Conservation (phyloP, 805 yeast genomes). For the Hanseniaspora lachancei region DNA sequence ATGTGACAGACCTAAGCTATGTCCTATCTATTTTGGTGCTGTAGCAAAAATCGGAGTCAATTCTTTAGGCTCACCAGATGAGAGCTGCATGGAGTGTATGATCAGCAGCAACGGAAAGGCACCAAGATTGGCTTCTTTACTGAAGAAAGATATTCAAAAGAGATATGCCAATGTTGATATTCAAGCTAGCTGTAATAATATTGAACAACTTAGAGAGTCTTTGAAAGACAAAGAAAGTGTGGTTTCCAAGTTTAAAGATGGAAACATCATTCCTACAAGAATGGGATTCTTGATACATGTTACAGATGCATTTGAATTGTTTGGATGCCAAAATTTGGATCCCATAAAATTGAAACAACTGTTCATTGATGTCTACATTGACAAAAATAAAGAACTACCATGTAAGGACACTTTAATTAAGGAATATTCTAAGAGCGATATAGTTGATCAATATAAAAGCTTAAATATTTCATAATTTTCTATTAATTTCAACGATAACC, state of each 20-base stretch:
- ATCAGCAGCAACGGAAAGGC: slow-evolving; percentile 25
- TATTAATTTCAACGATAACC: no score
- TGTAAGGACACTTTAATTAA: not conserved
- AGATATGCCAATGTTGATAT: slow-evolving; percentile 18
- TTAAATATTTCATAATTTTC: not conserved
- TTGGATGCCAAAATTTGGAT: slow-evolving; percentile 20
- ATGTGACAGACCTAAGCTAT: slow-evolving; percentile 26
- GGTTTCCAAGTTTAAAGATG: slow-evolving; percentile 13
- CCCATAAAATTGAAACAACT: slow-evolving; percentile 16
- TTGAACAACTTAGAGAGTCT: slow-evolving; percentile 20
- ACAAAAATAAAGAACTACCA: not conserved
- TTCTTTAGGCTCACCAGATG: slow-evolving; percentile 16
- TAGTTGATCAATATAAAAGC: not conserved
- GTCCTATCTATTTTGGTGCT: slow-evolving; percentile 28
- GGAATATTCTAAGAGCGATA: not conserved
- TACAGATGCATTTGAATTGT: slow-evolving; percentile 24
- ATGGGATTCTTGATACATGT: slow-evolving; percentile 25
- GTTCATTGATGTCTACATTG: slow-evolving; percentile 6
- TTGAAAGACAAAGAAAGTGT: slow-evolving; percentile 16
- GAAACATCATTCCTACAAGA: slow-evolving; percentile 19
- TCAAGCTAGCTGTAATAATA: slow-evolving; percentile 18
- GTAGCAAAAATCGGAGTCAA: slow-evolving; percentile 19
- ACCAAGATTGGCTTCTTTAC: slow-evolving; percentile 25
- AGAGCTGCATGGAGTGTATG: slow-evolving; percentile 14
- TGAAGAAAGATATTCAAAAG: slow-evolving; percentile 21